Conservation (phyloP, 306 rosid genomes). For the Fagus crenata region DNA sequence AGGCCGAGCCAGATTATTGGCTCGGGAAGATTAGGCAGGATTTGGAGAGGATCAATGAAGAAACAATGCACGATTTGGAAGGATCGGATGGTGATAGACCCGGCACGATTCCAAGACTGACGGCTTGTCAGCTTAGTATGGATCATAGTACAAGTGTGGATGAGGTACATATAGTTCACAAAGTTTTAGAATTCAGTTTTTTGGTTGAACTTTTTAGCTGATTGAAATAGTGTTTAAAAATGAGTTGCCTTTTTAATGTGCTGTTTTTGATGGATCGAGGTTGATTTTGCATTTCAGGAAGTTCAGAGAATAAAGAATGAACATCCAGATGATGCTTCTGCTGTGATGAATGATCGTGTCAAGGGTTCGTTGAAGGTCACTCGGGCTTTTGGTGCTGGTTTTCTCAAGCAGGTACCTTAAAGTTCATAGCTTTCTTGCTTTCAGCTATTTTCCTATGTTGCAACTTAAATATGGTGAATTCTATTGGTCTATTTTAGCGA, state of each 20-base stretch:
- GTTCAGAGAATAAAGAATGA: conserved; percentile 70
- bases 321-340: conserved; percentile 85
- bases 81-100: conserved; percentile 58
- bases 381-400: conserved; percentile 96
- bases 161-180: conserved; percentile 44
- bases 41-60: conserved; percentile 92
- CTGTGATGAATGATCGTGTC: conserved; percentile 84
- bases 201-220: neutral
- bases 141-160: conserved; percentile 84
- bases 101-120: conserved; percentile 49
- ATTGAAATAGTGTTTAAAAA: conserved; percentile 10
- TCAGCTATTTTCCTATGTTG: conserved; percentile 4
- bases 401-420: conserved; percentile 82
- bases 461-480: neutral
- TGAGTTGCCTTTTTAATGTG: conserved; percentile 12
- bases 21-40: conserved; percentile 79
- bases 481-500: neutral
- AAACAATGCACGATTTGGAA: conserved; percentile 87
- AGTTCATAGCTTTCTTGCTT: conserved; percentile 8
- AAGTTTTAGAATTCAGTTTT: neutral
- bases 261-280: conserved; percentile 16
- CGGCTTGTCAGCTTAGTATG: conserved; percentile 73
- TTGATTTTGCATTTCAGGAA: conserved; percentile 57
- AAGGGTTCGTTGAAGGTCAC: conserved; percentile 96
- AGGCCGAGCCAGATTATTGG: conserved; percentile 95